Percentiles rank a stretch among this genome's conserved stretches.
These are phyloP conservation scores for Arthroderma uncinatum DNA, from an alignment of 2,329 filamentous ascomycete species.

Conservation along the genomic window DNA sequence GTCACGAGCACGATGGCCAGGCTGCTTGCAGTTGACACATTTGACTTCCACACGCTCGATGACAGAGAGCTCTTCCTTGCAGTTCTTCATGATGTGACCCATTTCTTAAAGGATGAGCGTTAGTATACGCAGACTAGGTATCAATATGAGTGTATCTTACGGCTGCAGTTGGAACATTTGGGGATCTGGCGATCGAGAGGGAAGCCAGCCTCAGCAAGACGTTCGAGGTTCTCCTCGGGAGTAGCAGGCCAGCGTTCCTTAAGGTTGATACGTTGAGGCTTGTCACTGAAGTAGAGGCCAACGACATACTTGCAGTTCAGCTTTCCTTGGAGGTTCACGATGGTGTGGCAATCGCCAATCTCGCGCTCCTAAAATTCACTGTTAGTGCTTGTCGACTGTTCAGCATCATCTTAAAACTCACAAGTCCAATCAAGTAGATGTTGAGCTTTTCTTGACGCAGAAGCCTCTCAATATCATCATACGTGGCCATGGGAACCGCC, in stretches of 20 bases:
- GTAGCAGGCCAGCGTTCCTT: slow-evolving; percentile 40
- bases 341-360: slow-evolving; percentile 34
- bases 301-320: slow-evolving; percentile 41
- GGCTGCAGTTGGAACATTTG: slow-evolving; percentile 42
- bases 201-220: slow-evolving; percentile 42
- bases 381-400: background rate
- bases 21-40: slow-evolving; percentile 40
- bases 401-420: slow-evolving; percentile 19
- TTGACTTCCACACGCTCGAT: slow-evolving; percentile 36
- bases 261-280: slow-evolving; percentile 38
- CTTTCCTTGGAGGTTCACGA: slow-evolving; percentile 45
- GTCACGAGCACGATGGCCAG: slow-evolving; percentile 41
- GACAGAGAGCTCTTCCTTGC: slow-evolving; percentile 37
- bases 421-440: slow-evolving; percentile 43
- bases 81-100: slow-evolving; percentile 39
- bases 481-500: slow-evolving; percentile 36
- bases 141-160: slow-evolving; percentile 21
- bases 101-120: slow-evolving; percentile 27
- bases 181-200: slow-evolving; percentile 40
- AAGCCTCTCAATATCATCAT: slow-evolving; percentile 39
- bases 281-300: slow-evolving; percentile 38
- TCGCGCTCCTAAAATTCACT: slow-evolving; percentile 30
- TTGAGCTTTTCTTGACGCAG: slow-evolving; percentile 39
- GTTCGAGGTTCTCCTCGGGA: slow-evolving; percentile 41
- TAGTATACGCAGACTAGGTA: background rate